Percentiles rank a stretch among this genome's conserved stretches.
phyloP scores from a whole-genome alignment of 169 alveolate species.

The Plasmodium sp. region DNA sequence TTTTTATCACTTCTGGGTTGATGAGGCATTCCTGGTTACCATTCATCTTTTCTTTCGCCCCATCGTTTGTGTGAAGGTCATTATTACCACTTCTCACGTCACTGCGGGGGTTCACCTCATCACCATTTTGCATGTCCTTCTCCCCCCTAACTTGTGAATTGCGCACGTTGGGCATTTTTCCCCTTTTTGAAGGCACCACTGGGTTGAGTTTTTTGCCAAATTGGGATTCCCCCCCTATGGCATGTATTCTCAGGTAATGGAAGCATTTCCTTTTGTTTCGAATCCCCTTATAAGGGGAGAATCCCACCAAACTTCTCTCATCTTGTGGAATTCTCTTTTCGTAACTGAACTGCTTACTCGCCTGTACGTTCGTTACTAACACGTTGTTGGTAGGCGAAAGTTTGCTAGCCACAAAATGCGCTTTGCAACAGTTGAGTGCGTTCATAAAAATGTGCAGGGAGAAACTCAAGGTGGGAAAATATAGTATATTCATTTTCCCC shows the following conservation, averaged over 20 bases:
- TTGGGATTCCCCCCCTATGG: neutral
- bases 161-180: neutral
- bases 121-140: neutral
- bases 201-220: neutral
- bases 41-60: neutral
- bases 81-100: neutral
- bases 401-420: neutral
- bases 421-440: neutral
- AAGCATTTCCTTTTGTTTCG: neutral
- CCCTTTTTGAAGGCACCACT: neutral
- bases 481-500: neutral
- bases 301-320: neutral
- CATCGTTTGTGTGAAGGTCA: neutral
- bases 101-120: neutral
- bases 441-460: neutral
- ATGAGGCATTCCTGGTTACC: neutral
- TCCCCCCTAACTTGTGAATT: neutral
- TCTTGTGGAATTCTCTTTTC: neutral
- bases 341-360: neutral
- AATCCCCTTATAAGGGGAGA: neutral
- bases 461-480: neutral
- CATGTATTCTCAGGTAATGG: neutral
- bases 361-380: neutral
- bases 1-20: neutral
- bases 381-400: neutral